Conservation (phyloP, 164 flowering plant species). For the Piper longum region DNA sequence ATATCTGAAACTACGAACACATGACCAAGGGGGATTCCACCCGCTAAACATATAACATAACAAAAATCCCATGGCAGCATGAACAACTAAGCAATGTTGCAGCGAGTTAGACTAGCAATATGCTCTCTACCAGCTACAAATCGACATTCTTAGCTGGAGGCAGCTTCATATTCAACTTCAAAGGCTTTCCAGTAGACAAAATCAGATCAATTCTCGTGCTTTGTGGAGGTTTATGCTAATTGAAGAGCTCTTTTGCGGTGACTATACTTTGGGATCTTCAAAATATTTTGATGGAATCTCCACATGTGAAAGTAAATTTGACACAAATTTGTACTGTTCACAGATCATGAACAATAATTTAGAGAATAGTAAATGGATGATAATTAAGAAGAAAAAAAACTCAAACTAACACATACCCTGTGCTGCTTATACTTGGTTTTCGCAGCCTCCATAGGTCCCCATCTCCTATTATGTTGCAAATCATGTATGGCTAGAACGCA, state of each 20-base stretch:
- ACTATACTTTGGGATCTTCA: constrained; percentile 17
- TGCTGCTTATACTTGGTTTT: constrained; percentile 53
- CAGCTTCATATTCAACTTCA: no score
- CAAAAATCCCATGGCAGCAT: no score
- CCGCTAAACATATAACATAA: no score
- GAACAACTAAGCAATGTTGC: no score
- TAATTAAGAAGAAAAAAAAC: background rate
- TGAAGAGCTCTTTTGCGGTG: constrained; percentile 1
- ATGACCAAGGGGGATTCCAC: no score
- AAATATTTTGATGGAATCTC: constrained; percentile 37
- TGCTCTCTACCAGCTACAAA: no score
- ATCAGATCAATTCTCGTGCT: background rate
- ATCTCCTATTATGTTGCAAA: no score
- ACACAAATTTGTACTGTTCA: constrained; percentile 47
- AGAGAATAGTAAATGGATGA: background rate
- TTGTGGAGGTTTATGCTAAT: background rate
- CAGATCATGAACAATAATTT: background rate
- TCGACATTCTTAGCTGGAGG: no score
- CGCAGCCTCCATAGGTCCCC: constrained; percentile 11
- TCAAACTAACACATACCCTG: constrained; percentile 24
- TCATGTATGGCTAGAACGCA: no score
- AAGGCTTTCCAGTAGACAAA: no score
- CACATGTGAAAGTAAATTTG: constrained; percentile 25
- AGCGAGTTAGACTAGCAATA: no score
- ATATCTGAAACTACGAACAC: no score